Conservation (phyloP, 192 early-diverging fungal species). For the Mortierella antarctica region DNA sequence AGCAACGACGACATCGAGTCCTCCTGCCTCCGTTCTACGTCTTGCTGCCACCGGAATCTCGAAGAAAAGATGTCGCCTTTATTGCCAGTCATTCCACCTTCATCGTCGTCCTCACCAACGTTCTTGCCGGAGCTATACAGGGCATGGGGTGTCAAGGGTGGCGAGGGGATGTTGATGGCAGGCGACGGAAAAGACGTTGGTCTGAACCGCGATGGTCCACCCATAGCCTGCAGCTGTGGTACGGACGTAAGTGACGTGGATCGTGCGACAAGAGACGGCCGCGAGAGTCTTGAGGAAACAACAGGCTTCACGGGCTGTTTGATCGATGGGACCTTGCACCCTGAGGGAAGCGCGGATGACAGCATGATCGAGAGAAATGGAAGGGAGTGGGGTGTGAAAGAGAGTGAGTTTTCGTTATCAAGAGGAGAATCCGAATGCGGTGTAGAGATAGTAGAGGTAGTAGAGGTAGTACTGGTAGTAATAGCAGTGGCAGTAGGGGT, state of each 20-base stretch:
- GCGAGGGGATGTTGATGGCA: conserved; percentile 35
- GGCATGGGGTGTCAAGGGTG: conserved; percentile 19
- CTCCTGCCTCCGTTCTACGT: not conserved
- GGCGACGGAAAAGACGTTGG: not conserved
- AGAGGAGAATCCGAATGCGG: conserved; percentile 2
- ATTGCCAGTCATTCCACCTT: too few relatives aligned
- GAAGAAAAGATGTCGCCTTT: conserved; percentile 15
- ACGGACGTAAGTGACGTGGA: conserved; percentile 35
- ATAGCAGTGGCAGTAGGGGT: not conserved
- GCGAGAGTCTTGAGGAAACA: not conserved
- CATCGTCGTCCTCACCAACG: not conserved
- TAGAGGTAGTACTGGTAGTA: not conserved
- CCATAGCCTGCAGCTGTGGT: conserved; percentile 4
- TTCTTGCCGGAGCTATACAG: not conserved
- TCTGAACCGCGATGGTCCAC: not conserved
- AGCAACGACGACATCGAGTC: not conserved
- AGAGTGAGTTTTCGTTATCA: not conserved
- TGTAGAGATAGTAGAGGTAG: not conserved
- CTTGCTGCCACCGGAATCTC: conserved; percentile 2
- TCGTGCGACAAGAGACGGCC: not conserved
- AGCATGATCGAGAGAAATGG: too few relatives aligned
- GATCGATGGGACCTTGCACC: conserved; percentile 23
- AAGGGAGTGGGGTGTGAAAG: not conserved
- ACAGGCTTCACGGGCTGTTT: not conserved
- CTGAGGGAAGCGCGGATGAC: not conserved